phyloP scores from a whole-genome alignment of 2,329 filamentous ascomycete genomes.

The Trichophyton verrucosum region DNA sequence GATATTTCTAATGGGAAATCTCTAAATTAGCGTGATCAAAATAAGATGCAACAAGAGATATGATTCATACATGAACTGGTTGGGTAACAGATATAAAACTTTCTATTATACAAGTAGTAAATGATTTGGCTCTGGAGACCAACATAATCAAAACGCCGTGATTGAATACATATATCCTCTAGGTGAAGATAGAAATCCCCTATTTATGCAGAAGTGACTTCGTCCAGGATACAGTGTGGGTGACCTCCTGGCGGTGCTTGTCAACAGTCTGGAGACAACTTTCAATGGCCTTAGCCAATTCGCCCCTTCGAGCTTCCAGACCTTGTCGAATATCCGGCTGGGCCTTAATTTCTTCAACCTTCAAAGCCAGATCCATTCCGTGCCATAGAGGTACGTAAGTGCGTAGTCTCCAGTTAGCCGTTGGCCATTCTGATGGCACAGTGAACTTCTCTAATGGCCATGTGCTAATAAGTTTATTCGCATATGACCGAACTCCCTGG shows the following conservation, averaged over 20 bases:
- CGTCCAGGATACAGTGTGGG: not conserved
- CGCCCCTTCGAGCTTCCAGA: conserved; percentile 18
- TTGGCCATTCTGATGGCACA: conserved; percentile 16
- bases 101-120: conserved; percentile 1
- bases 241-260: not conserved
- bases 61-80: not conserved
- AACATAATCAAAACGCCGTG: not conserved
- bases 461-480: conserved; percentile 24
- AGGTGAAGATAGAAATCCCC: not conserved
- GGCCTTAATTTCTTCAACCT: conserved; percentile 22
- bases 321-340: conserved; percentile 17
- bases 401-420: conserved; percentile 19
- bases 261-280: conserved; percentile 19
- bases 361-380: conserved; percentile 30
- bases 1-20: too few species aligned
- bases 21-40: too few species aligned
- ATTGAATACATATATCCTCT: not conserved
- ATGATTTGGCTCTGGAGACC: not conserved
- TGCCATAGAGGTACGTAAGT: conserved; percentile 28
- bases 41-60: not conserved
- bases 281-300: conserved; percentile 45
- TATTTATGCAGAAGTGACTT: not conserved
- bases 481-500: conserved; percentile 30
- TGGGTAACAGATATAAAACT: not conserved
- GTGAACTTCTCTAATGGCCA: conserved; percentile 21